Evolutionary conservation across 345 rosid genomes (phyloP), one percentile per base, ranked within the genome.

Genomic region (Nephelium lappaceum): DNA sequence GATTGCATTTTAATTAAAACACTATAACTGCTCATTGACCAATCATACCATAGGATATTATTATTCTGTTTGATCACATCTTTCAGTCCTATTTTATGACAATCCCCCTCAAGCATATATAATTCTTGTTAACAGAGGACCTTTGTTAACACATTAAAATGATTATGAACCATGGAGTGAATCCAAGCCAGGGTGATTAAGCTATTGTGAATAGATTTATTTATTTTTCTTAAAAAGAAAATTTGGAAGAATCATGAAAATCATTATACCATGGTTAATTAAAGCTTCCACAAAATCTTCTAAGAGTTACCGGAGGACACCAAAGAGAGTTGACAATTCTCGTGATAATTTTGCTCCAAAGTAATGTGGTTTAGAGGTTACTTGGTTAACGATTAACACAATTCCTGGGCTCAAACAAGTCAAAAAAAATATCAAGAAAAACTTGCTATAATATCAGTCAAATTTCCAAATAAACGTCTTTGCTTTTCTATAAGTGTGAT

Each of bases 21-120:
- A 58, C 1, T 18, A 21, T 12, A 5, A 8, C 27, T 49, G 71
- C 12, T 45, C 45, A 75, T 19, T 5, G 15, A 27, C 60, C 21
- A 74, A 61, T 19, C 21, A 11, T 23, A 15, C 55, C 66, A 62
- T 15, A 74, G 23, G 14, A 39, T 24, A 57, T 43, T 27, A 5
- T 74, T 61, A 24, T 61, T 18, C 31, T 74, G 15, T 74, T 61
- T 7, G 31, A 25, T 63, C 60, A 31, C 49, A 70, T 25, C 63
- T 25, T 57, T 8, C 16, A 64, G n/a, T 14, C 61, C 58, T 5
- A n/a, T 55, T 41, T 19, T 43, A 5, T 3, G n/a, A 42, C 36
- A 58, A 10, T 23, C n/a, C 23, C 5, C n/a, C 27, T 69, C 11
- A 31, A 38, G 47, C 25, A 7, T 24, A 16, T 10, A n/a, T 67